Conservation (phyloP, 495 filamentous ascomycete species). For the Tuber borchii region DNA sequence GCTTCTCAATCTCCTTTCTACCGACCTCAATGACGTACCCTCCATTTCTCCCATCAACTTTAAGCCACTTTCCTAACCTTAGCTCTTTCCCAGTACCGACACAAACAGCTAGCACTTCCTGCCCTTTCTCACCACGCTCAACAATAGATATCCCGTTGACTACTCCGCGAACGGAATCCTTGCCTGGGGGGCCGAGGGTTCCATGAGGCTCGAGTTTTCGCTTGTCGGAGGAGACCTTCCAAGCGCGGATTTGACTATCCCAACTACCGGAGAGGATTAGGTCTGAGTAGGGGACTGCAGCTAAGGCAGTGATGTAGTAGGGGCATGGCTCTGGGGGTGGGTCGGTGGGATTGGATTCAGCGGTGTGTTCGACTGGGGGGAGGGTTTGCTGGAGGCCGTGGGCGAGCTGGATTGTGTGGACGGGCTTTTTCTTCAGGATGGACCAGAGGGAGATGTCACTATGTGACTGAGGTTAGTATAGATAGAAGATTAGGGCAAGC, state of each 20-base stretch:
- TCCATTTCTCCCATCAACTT: constrained; percentile 63
- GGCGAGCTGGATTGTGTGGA: constrained; percentile 70
- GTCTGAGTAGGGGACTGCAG: constrained; percentile 79
- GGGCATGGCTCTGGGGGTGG: constrained; percentile 60
- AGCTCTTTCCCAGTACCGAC: constrained; percentile 81
- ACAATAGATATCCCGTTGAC: constrained; percentile 81
- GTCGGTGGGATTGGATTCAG: constrained; percentile 57
- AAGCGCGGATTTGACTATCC: constrained; percentile 83
- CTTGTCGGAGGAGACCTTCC: constrained; percentile 77
- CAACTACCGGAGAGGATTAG: constrained; percentile 83
- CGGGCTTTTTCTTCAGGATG: constrained; percentile 86
- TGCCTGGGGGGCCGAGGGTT: constrained; percentile 50
- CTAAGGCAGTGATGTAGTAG: constrained; percentile 82
- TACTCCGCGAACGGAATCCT: constrained; percentile 59
- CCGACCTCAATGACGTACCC: constrained; percentile 41
- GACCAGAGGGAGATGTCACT: constrained; percentile 70
- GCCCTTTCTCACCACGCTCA: constrained; percentile 63
- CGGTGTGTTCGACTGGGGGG: constrained; percentile 57
- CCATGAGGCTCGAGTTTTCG: constrained; percentile 66
- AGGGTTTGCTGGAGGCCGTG: constrained; percentile 75
- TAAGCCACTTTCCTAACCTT: constrained; percentile 70
- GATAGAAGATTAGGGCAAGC: not conserved
- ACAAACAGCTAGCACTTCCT: constrained; percentile 71
- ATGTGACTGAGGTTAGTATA: constrained; percentile 8
- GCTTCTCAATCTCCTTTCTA: constrained; percentile 16